phyloP scores from a whole-genome alignment of 805 yeast genomes.

The Ogataea populi-albae region DNA sequence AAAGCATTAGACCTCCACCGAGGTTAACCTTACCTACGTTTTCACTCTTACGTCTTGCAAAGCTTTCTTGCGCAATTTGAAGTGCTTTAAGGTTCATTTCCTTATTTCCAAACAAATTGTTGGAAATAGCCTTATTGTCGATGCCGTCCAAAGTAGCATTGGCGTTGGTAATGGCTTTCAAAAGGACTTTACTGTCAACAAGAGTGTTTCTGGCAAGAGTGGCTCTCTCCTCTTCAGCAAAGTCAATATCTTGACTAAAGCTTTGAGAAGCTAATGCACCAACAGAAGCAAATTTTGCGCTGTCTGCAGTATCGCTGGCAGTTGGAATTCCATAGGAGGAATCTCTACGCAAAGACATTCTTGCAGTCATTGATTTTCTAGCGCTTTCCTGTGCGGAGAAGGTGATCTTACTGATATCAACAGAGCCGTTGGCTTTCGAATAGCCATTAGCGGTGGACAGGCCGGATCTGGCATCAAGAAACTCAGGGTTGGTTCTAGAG shows the following conservation, averaged over 20 bases:
- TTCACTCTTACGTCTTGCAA: slow-evolving; percentile 48
- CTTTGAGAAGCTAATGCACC: slow-evolving; percentile 58
- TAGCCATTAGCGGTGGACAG: slow-evolving; percentile 24
- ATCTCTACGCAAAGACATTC: slow-evolving; percentile 26
- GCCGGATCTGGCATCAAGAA: slow-evolving; percentile 33
- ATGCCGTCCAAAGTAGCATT: slow-evolving; percentile 29
- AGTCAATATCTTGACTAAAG: slow-evolving; percentile 35
- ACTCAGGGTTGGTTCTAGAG: slow-evolving; percentile 43
- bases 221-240: slow-evolving; percentile 43
- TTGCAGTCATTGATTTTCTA: slow-evolving; percentile 23
- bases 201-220: slow-evolving; percentile 36
- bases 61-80: slow-evolving; percentile 68
- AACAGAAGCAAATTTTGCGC: slow-evolving; percentile 48
- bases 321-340: slow-evolving; percentile 36
- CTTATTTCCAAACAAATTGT: slow-evolving; percentile 27
- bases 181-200: slow-evolving; percentile 42
- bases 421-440: slow-evolving; percentile 42
- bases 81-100: slow-evolving; percentile 66
- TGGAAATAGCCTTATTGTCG: slow-evolving; percentile 24
- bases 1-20: slow-evolving; percentile 85
- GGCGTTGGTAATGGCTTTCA: slow-evolving; percentile 52
- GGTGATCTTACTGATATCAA: slow-evolving; percentile 51
- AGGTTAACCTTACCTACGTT: slow-evolving; percentile 60
- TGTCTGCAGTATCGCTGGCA: slow-evolving; percentile 40
- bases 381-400: slow-evolving; percentile 45